These are phyloP conservation scores for Pyrenochaeta sp. DNA, from an alignment of 2,329 filamentous ascomycete genomes.

Conservation along the genomic window DNA sequence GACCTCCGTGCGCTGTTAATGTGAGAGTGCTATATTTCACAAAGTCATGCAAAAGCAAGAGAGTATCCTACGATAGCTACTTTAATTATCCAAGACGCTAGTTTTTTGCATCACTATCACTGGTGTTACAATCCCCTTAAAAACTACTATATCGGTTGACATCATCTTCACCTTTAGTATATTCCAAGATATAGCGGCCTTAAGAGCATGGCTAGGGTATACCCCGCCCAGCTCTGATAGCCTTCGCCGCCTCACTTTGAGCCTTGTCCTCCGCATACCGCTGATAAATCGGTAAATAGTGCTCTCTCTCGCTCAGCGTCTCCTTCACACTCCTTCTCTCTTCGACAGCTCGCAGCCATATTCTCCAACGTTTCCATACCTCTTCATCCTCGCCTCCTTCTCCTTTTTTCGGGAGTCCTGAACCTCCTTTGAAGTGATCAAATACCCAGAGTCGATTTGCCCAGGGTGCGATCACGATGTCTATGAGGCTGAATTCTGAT, in stretches of 20 bases:
- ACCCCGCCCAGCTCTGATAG: constrained; percentile 64
- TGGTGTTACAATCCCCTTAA: no score
- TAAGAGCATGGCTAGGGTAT: constrained; percentile 60
- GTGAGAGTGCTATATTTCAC: no score
- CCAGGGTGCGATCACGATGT: constrained; percentile 78
- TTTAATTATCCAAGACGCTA: no score
- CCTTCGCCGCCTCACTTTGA: constrained; percentile 59
- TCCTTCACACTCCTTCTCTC: constrained; percentile 69
- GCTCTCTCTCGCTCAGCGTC: constrained; percentile 72
- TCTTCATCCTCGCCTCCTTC: constrained; percentile 62
- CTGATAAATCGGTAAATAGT: constrained; percentile 74
- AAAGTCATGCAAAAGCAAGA: no score
- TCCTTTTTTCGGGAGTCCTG: constrained; percentile 60
- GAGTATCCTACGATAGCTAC: no score
- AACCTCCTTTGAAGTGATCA: constrained; percentile 74
- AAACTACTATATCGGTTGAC: no score
- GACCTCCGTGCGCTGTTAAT: no score
- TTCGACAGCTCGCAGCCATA: constrained; percentile 69
- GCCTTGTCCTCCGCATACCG: constrained; percentile 58
- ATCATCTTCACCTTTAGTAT: neutral
- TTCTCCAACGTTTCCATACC: constrained; percentile 71
- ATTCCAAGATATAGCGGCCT: no score
- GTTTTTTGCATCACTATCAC: no score
- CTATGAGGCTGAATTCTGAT: constrained; percentile 69
- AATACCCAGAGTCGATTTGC: constrained; percentile 75